A percentile compares a stretch with the other conserved stretches of the same genome.
phyloP scores from a whole-genome alignment of 371 early-diverging fungal species.

The Rhizopus delemar region DNA sequence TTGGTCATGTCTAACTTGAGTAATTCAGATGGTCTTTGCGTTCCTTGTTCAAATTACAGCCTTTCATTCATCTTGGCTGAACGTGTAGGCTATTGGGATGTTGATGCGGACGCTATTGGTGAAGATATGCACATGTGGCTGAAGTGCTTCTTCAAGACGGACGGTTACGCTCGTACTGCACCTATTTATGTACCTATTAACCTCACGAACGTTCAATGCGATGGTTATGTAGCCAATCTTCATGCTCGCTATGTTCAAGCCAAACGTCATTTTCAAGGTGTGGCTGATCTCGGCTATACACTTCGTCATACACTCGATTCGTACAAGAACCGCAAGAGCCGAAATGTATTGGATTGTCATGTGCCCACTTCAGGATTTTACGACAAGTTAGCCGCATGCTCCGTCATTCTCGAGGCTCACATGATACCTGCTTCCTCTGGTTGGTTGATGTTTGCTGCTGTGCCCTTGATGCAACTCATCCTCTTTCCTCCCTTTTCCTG shows the following conservation, averaged over 20 bases:
- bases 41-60: constrained; percentile 80
- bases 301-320: constrained; percentile 25
- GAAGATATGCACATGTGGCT: constrained; percentile 89
- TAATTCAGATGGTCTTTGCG: constrained; percentile 62
- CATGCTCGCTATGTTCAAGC: constrained; percentile 71
- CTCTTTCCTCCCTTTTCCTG: constrained; percentile 45
- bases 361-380: constrained; percentile 23
- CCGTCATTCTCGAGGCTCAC: constrained; percentile 53
- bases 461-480: constrained; percentile 53
- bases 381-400: constrained; percentile 47
- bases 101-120: constrained; percentile 76
- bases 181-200: constrained; percentile 80
- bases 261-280: constrained; percentile 68
- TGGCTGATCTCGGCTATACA: constrained; percentile 62
- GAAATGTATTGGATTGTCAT: constrained; percentile 23
- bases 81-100: constrained; percentile 78
- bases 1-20: constrained; percentile 78
- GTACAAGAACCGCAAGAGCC: constrained; percentile 24
- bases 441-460: constrained; percentile 60
- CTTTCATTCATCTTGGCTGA: constrained; percentile 70
- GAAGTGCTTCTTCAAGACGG: constrained; percentile 76
- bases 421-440: constrained; percentile 54
- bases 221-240: constrained; percentile 57
- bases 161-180: constrained; percentile 63
- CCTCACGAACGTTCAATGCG: constrained; percentile 70